These are phyloP conservation scores for Suillus hirtellus DNA, from an alignment of 768 basidiomycete genomes.

Conservation along the genomic window DNA sequence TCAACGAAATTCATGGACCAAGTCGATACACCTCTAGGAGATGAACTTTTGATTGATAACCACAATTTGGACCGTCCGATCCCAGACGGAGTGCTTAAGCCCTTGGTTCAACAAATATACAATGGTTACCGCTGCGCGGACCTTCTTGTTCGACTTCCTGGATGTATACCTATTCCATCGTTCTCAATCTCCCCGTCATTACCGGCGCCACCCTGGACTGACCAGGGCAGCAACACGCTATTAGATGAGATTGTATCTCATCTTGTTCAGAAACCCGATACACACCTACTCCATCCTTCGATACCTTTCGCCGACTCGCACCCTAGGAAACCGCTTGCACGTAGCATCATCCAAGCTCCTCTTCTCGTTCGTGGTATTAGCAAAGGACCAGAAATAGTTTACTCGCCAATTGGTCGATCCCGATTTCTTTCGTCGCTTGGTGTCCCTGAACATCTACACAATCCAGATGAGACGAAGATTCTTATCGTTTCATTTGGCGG, in stretches of 20 bases:
- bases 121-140: constrained; percentile 71
- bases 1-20: constrained; percentile 39
- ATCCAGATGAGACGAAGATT: constrained; percentile 52
- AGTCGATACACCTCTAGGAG: background rate
- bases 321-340: constrained; percentile 24
- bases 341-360: constrained; percentile 52
- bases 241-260: constrained; percentile 36
- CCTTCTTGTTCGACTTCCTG: constrained; percentile 68
- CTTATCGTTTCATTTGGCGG: constrained; percentile 82
- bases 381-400: constrained; percentile 38
- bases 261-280: constrained; percentile 35
- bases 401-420: constrained; percentile 54
- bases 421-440: constrained; percentile 58
- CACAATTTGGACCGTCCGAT: constrained; percentile 57
- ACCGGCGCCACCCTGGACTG: constrained; percentile 67
- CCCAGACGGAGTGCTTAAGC: constrained; percentile 45
- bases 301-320: constrained; percentile 38
- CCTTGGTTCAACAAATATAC: constrained; percentile 64
- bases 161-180: constrained; percentile 75
- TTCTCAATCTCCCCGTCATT: constrained; percentile 54
- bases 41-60: constrained; percentile 17
- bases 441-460: constrained; percentile 52
- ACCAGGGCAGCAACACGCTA: constrained; percentile 47
- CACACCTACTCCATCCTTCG: constrained; percentile 40
- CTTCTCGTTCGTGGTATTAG: constrained; percentile 69